Evolutionary conservation across 2,329 filamentous ascomycete genomes (phyloP).

Genomic region (Calonectria pauciramosa): DNA sequence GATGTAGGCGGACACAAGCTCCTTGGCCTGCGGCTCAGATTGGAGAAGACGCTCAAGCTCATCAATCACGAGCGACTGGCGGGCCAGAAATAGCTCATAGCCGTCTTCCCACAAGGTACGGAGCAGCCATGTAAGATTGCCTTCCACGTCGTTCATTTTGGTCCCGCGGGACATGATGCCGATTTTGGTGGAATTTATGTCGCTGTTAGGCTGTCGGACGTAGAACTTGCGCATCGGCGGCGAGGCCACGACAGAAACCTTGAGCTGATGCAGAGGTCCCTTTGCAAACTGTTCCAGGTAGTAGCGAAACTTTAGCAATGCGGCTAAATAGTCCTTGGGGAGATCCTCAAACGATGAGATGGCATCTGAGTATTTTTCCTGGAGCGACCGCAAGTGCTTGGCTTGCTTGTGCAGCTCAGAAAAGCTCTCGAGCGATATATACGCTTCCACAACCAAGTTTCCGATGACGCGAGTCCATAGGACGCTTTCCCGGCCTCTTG

Average conservation of each 20-base stretch:
- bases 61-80: slow-evolving; percentile 57
- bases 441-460: slow-evolving; percentile 49
- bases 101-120: slow-evolving; percentile 54
- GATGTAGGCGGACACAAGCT: slow-evolving; percentile 55
- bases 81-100: slow-evolving; percentile 46
- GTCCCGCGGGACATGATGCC: slow-evolving; percentile 27
- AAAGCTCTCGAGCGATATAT: slow-evolving; percentile 54
- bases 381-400: slow-evolving; percentile 43
- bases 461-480: slow-evolving; percentile 59
- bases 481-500: slow-evolving; percentile 15
- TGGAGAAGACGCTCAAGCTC: slow-evolving; percentile 62
- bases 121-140: slow-evolving; percentile 54
- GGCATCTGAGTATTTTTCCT: slow-evolving; percentile 47
- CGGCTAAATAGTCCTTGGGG: slow-evolving; percentile 49
- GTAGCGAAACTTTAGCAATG: slow-evolving; percentile 57
- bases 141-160: slow-evolving; percentile 38
- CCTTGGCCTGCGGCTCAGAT: slow-evolving; percentile 50
- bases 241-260: slow-evolving; percentile 48
- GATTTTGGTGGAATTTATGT: slow-evolving; percentile 42
- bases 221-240: slow-evolving; percentile 56
- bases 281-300: slow-evolving; percentile 52
- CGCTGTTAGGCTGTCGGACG: slow-evolving; percentile 43
- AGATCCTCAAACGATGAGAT: slow-evolving; percentile 51
- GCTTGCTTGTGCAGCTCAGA: slow-evolving; percentile 53
- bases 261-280: slow-evolving; percentile 45